Evolutionary conservation across 257 asterid genomes (phyloP).

Genomic region (Craterostigma plantagineum): DNA sequence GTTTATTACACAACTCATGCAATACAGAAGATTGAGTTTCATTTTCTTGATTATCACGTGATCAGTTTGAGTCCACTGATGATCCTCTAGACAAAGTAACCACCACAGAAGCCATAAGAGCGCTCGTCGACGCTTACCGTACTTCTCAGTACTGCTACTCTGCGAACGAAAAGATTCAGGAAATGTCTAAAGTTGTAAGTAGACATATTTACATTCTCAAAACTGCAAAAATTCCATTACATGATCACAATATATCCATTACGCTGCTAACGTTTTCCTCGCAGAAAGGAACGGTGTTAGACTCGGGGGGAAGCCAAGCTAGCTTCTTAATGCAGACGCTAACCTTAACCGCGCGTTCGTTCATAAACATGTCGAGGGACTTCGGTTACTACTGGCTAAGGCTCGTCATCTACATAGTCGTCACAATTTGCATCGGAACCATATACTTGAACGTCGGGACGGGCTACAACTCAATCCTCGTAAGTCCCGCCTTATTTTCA

Average conservation of each 20-base stretch:
- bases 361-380: conserved; percentile 94
- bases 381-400: conserved; percentile 98
- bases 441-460: conserved; percentile 89
- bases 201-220: too few species aligned
- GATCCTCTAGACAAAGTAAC: conserved; percentile 89
- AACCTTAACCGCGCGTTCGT: conserved; percentile 80
- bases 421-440: conserved; percentile 93
- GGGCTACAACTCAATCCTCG: conserved; percentile 83
- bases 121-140: conserved; percentile 42
- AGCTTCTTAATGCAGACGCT: conserved; percentile 86
- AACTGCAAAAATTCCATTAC: neutral
- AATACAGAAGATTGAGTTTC: neutral
- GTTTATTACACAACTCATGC: neutral
- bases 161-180: conserved; percentile 66
- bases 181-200: conserved; percentile 81
- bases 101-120: conserved; percentile 72
- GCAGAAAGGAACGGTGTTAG: conserved; percentile 93
- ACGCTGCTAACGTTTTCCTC: neutral
- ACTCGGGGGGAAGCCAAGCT: conserved; percentile 97
- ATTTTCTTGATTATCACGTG: neutral
- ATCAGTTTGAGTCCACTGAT: conserved; percentile 66
- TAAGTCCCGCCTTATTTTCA: conserved; percentile 11
- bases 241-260: neutral
- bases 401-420: conserved; percentile 83
- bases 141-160: conserved; percentile 42